Percentiles rank a stretch among this genome's conserved stretches.
Evolutionary conservation across 257 asterid species (phyloP).

Genomic region (Solanum piurae): DNA sequence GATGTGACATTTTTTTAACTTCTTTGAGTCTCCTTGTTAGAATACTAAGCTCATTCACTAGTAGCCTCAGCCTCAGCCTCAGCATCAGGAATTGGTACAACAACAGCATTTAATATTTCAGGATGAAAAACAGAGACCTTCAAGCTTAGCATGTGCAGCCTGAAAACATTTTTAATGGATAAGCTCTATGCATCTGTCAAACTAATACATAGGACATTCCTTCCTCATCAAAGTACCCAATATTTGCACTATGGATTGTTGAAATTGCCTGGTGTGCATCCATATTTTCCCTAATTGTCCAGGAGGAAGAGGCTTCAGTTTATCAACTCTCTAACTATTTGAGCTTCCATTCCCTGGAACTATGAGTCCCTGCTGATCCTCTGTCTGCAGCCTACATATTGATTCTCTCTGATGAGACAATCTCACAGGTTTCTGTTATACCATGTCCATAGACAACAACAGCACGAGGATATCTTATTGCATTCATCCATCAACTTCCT

Average conservation of each 20-base stretch:
- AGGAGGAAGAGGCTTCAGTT: slow-evolving; percentile 61
- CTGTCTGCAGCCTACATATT: slow-evolving; percentile 37
- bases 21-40: background rate
- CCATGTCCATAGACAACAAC: slow-evolving; percentile 22
- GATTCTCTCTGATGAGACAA: slow-evolving; percentile 12
- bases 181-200: slow-evolving; percentile 83
- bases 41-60: background rate
- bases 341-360: slow-evolving; percentile 64
- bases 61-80: slow-evolving; percentile 19
- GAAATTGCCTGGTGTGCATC: slow-evolving; percentile 67
- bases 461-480: slow-evolving; percentile 16
- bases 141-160: slow-evolving; percentile 98
- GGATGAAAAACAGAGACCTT: slow-evolving; percentile 81
- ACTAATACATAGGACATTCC: slow-evolving; percentile 65
- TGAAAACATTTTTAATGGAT: slow-evolving; percentile 81
- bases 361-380: slow-evolving; percentile 67
- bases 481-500: slow-evolving; percentile 23
- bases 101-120: slow-evolving; percentile 76
- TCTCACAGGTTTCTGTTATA: slow-evolving; percentile 26
- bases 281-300: slow-evolving; percentile 80
- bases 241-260: slow-evolving; percentile 55
- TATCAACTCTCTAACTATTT: slow-evolving; percentile 56
- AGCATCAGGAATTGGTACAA: slow-evolving; percentile 79
- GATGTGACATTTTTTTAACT: background rate
- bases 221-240: slow-evolving; percentile 75